Conservation (phyloP, 257 asterid species). For the Ehretia macrophylla region DNA sequence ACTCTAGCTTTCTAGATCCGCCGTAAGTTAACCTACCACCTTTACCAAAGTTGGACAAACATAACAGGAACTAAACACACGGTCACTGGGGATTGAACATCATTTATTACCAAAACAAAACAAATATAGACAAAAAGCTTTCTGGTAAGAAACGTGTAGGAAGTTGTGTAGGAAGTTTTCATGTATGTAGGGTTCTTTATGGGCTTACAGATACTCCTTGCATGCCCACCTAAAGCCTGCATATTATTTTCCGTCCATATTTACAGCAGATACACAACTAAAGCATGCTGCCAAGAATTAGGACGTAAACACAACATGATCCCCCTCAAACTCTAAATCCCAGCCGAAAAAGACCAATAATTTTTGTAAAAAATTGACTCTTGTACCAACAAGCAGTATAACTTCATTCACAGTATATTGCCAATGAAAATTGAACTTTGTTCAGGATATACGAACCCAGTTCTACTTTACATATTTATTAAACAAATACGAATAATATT, state of each 20-base stretch:
- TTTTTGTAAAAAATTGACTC: neutral
- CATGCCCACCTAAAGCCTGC: constrained; percentile 71
- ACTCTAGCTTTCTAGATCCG: too few species aligned
- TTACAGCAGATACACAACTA: constrained; percentile 72
- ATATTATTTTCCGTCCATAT: constrained; percentile 57
- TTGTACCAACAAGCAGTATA: too few species aligned
- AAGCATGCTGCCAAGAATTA: constrained; percentile 79
- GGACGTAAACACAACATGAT: constrained; percentile 32
- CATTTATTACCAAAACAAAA: neutral
- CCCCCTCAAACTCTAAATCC: neutral
- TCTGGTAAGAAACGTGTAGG: neutral
- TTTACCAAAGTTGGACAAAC: too few species aligned
- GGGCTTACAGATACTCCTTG: constrained; percentile 39
- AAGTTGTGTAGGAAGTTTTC: constrained; percentile 7
- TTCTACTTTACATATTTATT: too few species aligned
- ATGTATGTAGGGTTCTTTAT: constrained; percentile 61
- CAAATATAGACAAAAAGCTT: neutral
- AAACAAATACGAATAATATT: too few species aligned
- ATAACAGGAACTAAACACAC: too few species aligned
- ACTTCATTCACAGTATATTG: too few species aligned
- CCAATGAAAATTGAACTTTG: too few species aligned
- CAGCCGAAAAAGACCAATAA: neutral
- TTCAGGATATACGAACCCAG: too few species aligned
- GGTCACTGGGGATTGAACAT: too few species aligned
- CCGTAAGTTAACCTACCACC: too few species aligned